These are phyloP conservation scores for Papiliotrema flavescens DNA, from an alignment of 1,284 basidiomycete species.

Conservation along the genomic window DNA sequence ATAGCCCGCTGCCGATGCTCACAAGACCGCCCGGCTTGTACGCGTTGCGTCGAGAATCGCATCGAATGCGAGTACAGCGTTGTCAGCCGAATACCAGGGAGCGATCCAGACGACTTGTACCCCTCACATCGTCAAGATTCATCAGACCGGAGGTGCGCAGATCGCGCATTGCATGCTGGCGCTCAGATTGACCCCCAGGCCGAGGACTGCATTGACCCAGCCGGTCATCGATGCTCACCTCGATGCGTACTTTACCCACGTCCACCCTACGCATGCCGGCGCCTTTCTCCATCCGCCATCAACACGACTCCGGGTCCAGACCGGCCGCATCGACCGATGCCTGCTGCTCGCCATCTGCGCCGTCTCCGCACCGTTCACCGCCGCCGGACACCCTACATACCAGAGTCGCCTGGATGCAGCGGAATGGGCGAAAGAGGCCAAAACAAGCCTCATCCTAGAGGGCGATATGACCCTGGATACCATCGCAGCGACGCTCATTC, in stretches of 20 bases:
- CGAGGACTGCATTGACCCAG: too few relatives aligned
- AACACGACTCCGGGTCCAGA: slow-evolving; percentile 10
- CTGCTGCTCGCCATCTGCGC: slow-evolving; percentile 19
- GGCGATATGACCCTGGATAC: slow-evolving; percentile 18
- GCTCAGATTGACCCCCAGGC: too few relatives aligned
- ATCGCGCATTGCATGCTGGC: too few relatives aligned
- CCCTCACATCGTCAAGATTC: too few relatives aligned
- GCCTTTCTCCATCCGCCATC: slow-evolving; percentile 20
- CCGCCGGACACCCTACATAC: not conserved
- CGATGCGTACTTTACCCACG: slow-evolving; percentile 18
- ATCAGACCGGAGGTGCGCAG: too few relatives aligned
- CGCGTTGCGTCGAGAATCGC: too few relatives aligned
- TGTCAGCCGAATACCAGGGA: too few relatives aligned
- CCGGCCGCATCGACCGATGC: slow-evolving; percentile 10
- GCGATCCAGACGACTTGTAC: too few relatives aligned
- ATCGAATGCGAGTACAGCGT: too few relatives aligned
- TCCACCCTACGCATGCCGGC: slow-evolving; percentile 18
- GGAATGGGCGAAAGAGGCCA: slow-evolving; percentile 18
- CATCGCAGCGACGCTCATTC: slow-evolving; percentile 16
- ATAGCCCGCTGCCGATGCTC: too few relatives aligned
- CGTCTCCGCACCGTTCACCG: slow-evolving; percentile 14
- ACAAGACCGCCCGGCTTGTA: too few relatives aligned
- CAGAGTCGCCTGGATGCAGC: slow-evolving; percentile 1
- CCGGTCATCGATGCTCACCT: slow-evolving; percentile 15
- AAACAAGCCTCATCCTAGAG: not conserved